Conservation (phyloP, 768 basidiomycete genomes). For the Piloderma croceum region DNA sequence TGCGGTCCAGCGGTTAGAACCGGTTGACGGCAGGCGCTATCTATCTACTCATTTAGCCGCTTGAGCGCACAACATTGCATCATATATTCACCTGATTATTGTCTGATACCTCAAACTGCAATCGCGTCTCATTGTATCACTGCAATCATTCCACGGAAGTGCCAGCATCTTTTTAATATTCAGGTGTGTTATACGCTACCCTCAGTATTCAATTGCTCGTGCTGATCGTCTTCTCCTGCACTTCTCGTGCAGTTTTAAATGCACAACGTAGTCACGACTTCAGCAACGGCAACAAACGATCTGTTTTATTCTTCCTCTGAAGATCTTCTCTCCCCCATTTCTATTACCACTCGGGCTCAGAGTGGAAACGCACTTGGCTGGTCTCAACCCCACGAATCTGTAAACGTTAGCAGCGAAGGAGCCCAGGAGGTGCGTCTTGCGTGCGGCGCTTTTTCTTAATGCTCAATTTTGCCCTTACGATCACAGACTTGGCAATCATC, state of each 20-base stretch:
- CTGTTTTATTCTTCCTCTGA: constrained; percentile 29
- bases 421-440: constrained; percentile 39
- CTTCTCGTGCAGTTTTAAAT: constrained; percentile 48
- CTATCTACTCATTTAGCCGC: constrained; percentile 32
- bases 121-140: constrained; percentile 25
- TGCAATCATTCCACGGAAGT: constrained; percentile 20
- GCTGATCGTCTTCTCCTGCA: constrained; percentile 21
- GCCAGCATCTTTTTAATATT: constrained; percentile 31
- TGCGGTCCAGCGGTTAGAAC: constrained; percentile 28
- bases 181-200: constrained; percentile 35
- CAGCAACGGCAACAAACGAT: constrained; percentile 37
- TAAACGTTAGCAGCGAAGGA: constrained; percentile 27
- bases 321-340: constrained; percentile 28
- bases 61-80: constrained; percentile 30
- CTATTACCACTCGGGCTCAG: constrained; percentile 27
- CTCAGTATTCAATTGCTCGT: constrained; percentile 8
- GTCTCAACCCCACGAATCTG: constrained; percentile 44
- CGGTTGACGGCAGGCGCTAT: constrained; percentile 32
- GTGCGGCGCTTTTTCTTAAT: constrained; percentile 16
- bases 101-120: constrained; percentile 23
- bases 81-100: constrained; percentile 46
- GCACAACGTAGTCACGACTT: constrained; percentile 62
- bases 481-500: constrained; percentile 45
- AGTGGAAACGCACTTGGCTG: constrained; percentile 40
- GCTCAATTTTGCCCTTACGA: constrained; percentile 18